Conservation (phyloP, 2,329 filamentous ascomycete species). For the Fusarium robinianum region DNA sequence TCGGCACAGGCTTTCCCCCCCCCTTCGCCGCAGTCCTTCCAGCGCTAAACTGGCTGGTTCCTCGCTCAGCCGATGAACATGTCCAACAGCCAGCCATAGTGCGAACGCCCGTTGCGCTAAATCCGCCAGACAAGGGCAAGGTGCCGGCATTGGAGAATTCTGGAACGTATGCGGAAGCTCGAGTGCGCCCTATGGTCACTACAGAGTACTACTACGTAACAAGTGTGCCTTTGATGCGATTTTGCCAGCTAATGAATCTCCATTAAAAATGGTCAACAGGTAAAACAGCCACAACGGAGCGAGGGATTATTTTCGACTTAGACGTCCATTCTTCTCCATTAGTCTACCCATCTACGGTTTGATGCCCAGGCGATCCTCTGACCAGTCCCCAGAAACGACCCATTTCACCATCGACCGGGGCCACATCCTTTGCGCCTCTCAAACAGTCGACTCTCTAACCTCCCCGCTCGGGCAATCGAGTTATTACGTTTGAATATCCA, state of each 20-base stretch:
- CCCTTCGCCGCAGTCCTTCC: no score
- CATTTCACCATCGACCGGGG: slow-evolving; percentile 9
- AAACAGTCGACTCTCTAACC: slow-evolving; percentile 11
- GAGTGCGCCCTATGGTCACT: slow-evolving; percentile 9
- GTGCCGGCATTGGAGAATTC: slow-evolving; percentile 6
- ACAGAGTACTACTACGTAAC: neutral
- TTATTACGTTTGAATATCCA: slow-evolving; percentile 33
- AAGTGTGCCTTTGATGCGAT: no score
- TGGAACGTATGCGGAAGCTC: slow-evolving; percentile 15
- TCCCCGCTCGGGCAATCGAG: slow-evolving; percentile 10
- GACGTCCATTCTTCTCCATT: slow-evolving; percentile 1
- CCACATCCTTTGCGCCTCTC: slow-evolving; percentile 9
- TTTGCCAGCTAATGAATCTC: no score
- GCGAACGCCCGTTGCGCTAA: slow-evolving; percentile 5
- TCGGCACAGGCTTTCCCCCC: slow-evolving; percentile 1
- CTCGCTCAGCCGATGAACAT: no score
- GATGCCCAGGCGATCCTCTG: slow-evolving; percentile 12
- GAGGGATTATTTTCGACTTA: slow-evolving; percentile 14
- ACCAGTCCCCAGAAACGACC: slow-evolving; percentile 8
- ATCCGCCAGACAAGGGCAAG: neutral
- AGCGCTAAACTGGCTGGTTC: no score
- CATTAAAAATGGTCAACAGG: no score
- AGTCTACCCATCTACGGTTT: slow-evolving; percentile 12
- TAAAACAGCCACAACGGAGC: slow-evolving; percentile 4
- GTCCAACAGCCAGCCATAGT: no score